Evolutionary conservation across 495 filamentous ascomycete genomes (phyloP).

Genomic region (Hapsidospora chrysogenum): DNA sequence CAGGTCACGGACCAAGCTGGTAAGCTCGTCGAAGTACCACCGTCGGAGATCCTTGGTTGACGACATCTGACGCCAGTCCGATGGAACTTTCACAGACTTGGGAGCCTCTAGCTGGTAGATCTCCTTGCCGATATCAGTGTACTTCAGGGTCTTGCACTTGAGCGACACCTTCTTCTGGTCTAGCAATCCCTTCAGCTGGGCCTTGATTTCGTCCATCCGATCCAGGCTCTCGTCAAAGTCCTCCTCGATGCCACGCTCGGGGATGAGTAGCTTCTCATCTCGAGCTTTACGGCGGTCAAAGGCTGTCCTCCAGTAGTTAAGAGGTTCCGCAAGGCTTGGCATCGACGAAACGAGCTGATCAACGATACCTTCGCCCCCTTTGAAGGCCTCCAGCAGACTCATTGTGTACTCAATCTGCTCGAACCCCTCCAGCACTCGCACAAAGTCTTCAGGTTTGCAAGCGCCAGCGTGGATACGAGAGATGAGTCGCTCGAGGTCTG

Average conservation of each 20-base stretch:
- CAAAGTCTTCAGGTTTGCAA: conserved; percentile 80
- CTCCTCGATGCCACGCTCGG: conserved; percentile 71
- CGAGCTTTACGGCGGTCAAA: conserved; percentile 76
- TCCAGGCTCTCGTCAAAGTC: conserved; percentile 86
- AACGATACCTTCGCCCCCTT: conserved; percentile 61
- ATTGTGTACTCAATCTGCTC: conserved; percentile 93
- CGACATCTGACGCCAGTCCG: conserved; percentile 90
- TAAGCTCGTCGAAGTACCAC: conserved; percentile 81
- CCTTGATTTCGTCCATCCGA: conserved; percentile 51
- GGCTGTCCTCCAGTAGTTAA: conserved; percentile 79
- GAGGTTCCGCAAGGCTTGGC: conserved; percentile 60
- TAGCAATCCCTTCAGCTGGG: conserved; percentile 52
- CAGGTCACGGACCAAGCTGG: conserved; percentile 61
- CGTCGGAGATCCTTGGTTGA: conserved; percentile 80
- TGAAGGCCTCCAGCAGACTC: conserved; percentile 53
- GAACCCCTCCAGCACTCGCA: conserved; percentile 88
- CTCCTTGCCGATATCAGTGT: conserved; percentile 86
- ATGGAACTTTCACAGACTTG: conserved; percentile 71
- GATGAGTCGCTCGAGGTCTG: conserved; percentile 86
- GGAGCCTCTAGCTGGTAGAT: conserved; percentile 93
- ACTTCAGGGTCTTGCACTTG: conserved; percentile 51
- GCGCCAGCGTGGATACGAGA: conserved; percentile 85
- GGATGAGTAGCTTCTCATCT: conserved; percentile 56
- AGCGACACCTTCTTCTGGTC: conserved; percentile 53
- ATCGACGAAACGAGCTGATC: conserved; percentile 67